These are phyloP conservation scores for Centrapalus pauciflorus DNA, from an alignment of 129 eudicot species.

Conservation along the genomic window DNA sequence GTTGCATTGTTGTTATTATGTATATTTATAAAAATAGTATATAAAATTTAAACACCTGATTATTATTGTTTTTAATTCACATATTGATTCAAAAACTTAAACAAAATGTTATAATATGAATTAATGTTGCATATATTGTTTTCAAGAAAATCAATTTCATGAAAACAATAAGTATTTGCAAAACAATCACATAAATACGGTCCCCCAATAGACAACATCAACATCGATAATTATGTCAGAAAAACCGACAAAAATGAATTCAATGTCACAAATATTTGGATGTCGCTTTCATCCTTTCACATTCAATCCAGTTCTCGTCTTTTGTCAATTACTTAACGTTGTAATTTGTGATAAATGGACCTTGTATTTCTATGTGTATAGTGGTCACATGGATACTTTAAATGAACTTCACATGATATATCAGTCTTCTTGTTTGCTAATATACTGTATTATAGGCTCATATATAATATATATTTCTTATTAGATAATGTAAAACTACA, in stretches of 20 bases:
- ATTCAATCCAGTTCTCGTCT: neutral
- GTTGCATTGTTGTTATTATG: too few relatives aligned
- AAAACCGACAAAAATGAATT: slow-evolving; percentile 8
- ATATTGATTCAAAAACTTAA: too few relatives aligned
- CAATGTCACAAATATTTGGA: slow-evolving; percentile 12
- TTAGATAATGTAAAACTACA: too few relatives aligned
- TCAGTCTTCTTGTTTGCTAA: too few relatives aligned
- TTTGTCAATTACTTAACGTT: slow-evolving; percentile 9
- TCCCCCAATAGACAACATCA: slow-evolving; percentile 21
- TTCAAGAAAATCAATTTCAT: too few relatives aligned
- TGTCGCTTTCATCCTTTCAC: neutral
- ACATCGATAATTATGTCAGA: slow-evolving; percentile 10
- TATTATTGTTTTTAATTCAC: too few relatives aligned
- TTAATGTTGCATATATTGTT: too few relatives aligned
- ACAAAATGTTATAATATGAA: too few relatives aligned
- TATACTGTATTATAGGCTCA: neutral
- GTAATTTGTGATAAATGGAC: neutral
- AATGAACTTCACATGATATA: neutral
- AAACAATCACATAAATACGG: slow-evolving; percentile 14
- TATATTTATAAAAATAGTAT: too few relatives aligned
- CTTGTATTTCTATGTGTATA: neutral
- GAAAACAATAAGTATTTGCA: neutral
- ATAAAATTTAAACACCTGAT: too few relatives aligned
- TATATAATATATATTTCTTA: neutral
- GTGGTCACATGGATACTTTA: slow-evolving; percentile 8